Evolutionary conservation across 768 basidiomycete species (phyloP), one percentile per base, ranked within the genome.

Genomic region (Candolleomyces eurysporus): DNA sequence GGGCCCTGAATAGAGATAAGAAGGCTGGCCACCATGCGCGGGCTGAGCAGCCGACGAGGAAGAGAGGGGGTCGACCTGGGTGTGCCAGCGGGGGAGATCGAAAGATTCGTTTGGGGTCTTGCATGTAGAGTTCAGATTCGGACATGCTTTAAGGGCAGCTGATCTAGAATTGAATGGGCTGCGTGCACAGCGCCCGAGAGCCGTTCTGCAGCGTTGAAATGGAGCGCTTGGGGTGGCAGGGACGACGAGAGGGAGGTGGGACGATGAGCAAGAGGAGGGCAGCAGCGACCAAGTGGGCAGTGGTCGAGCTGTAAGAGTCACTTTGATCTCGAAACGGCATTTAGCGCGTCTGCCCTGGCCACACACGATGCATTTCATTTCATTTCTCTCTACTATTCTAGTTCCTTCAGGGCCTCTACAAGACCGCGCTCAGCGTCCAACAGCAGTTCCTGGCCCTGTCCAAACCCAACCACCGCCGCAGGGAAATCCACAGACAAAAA

Each of bases 91-190:
- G 81, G 87, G 82, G 84, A 98, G 67, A 76, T 91, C 90, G 77
- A 90, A 92, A 77, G 84, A 85, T 79, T 91, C 89, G 86, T 90
- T 89, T 69, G 86, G 75, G 75, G 79, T 84, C 85, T 77, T 82
- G 79, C 80, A 90, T 89, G 84, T 87, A 89, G 62, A 87, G 82
- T 78, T 89, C 87, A 72, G 86, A 82, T 83, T 89, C 86, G 69
- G 87, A 88, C 87, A 90, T 89, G 74, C 68, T 73, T 68, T 40
- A 63, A 70, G 63, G 61, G 63, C 62, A 63, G 52, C 45, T 54
- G 52, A 54, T 54, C 31, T 31, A 39, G 52, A 54, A 54, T 5
- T 30, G 36, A 36, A 14, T 31, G 49, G 19, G 16, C 45, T 46
- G 45, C 13, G 21, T 7, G 17, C 32, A 11, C 16, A 32, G 52